Evolutionary conservation across 495 filamentous ascomycete genomes (phyloP).

Genomic region (Gamarada debralockiae): DNA sequence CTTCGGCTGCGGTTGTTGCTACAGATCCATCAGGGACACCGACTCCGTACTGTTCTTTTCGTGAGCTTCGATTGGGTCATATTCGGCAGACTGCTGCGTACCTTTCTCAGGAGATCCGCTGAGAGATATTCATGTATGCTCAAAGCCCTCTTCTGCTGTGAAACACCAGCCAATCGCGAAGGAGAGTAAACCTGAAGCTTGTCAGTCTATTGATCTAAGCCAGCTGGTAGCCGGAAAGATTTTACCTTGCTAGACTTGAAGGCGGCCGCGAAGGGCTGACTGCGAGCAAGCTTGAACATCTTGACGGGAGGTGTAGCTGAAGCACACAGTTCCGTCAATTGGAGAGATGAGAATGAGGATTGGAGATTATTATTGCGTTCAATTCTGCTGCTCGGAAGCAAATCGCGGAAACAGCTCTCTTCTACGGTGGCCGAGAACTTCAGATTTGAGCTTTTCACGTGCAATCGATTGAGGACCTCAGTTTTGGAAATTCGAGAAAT

Average conservation of each 20-base stretch:
- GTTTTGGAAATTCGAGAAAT: not conserved
- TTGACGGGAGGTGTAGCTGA: conserved; percentile 23
- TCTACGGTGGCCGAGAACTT: conserved; percentile 7
- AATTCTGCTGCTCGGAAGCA: conserved; percentile 12
- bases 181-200: conserved; percentile 19
- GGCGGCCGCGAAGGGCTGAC: conserved; percentile 60
- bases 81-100: conserved; percentile 36
- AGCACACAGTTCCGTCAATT: conserved; percentile 18
- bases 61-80: conserved; percentile 3
- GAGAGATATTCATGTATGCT: conserved; percentile 98
- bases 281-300: conserved; percentile 74
- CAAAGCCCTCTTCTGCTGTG: conserved; percentile 73
- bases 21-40: conserved; percentile 86
- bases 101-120: conserved; percentile 79
- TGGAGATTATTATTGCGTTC: not conserved
- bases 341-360: conserved; percentile 2
- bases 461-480: not conserved
- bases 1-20: conserved; percentile 78
- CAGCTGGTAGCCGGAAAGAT: not conserved
- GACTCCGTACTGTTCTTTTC: conserved; percentile 72
- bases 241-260: conserved; percentile 59
- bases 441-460: no score
- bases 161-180: conserved; percentile 25
- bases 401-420: conserved; percentile 4
- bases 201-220: conserved; percentile 18